Percentiles rank a stretch among this genome's conserved stretches.
phyloP scores from a whole-genome alignment of 192 early-diverging fungal genomes.

The Obelidium mucronatum region DNA sequence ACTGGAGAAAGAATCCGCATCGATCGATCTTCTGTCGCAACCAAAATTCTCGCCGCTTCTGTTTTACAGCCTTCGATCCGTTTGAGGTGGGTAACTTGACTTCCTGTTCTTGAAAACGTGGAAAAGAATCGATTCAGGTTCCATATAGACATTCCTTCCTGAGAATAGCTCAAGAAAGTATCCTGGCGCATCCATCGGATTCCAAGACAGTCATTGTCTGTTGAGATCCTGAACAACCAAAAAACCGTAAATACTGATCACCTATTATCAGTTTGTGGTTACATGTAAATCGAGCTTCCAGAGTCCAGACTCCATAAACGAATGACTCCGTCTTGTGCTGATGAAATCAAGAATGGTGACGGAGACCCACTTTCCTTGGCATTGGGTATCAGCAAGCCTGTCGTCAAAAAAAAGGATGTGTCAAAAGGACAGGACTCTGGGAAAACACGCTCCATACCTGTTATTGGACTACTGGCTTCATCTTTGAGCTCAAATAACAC shows the following conservation, averaged over 20 bases:
- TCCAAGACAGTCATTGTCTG: slow-evolving; percentile 52
- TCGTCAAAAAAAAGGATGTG: too few species aligned
- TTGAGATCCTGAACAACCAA: slow-evolving; percentile 44
- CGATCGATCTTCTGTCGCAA: slow-evolving; percentile 51
- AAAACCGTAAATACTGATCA: not conserved
- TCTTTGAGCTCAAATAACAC: slow-evolving; percentile 51
- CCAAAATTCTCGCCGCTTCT: slow-evolving; percentile 50
- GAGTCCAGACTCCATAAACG: slow-evolving; percentile 60
- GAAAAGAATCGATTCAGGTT: slow-evolving; percentile 55
- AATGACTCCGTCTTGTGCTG: slow-evolving; percentile 55
- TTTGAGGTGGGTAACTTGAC: slow-evolving; percentile 33
- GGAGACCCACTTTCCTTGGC: not conserved
- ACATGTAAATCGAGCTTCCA: slow-evolving; percentile 47
- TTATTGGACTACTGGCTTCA: slow-evolving; percentile 49
- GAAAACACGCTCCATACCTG: slow-evolving; percentile 37
- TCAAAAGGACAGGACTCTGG: not conserved
- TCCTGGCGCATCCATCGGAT: slow-evolving; percentile 56
- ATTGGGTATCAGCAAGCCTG: slow-evolving; percentile 3
- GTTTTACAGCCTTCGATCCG: slow-evolving; percentile 18
- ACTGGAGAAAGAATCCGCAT: slow-evolving; percentile 52
- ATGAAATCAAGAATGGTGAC: slow-evolving; percentile 52
- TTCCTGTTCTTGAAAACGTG: slow-evolving; percentile 41
- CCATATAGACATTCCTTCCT: slow-evolving; percentile 50
- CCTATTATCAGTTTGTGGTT: too few species aligned
- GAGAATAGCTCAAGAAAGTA: slow-evolving; percentile 52